phyloP scores from a whole-genome alignment of 192 early-diverging fungal species.

The Backusella morwellensis region DNA sequence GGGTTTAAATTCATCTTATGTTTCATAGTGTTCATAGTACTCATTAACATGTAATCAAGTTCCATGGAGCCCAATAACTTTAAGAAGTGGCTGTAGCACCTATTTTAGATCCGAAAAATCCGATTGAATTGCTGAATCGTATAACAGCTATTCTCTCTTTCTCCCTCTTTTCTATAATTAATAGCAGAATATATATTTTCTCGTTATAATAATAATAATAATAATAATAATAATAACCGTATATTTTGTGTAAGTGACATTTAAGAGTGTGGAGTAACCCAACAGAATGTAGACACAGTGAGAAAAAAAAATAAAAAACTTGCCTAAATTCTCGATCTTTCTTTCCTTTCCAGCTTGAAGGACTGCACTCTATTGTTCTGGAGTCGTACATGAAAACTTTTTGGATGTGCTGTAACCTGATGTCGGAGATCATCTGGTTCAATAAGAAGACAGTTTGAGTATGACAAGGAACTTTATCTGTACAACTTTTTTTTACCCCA shows the following conservation, averaged over 20 bases:
- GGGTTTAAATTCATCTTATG: neutral
- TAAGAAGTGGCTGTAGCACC: neutral
- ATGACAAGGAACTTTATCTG: neutral
- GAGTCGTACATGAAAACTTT: neutral
- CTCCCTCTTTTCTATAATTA: too few relatives aligned
- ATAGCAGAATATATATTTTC: too few relatives aligned
- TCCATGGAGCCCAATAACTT: neutral
- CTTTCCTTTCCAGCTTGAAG: constrained; percentile 5
- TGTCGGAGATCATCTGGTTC: neutral
- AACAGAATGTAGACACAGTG: neutral
- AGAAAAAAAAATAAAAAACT: neutral
- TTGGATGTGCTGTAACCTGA: neutral
- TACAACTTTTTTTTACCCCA: neutral
- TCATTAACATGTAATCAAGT: neutral
- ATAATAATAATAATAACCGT: neutral
- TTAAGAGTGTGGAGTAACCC: neutral
- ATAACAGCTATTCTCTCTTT: neutral
- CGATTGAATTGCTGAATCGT: neutral
- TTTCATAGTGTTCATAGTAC: neutral
- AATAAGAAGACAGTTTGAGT: neutral
- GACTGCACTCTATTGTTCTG: neutral
- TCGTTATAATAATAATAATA: neutral
- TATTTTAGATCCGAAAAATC: neutral
- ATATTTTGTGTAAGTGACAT: neutral
- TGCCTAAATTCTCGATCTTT: neutral